Evolutionary conservation across 345 rosid genomes (phyloP).

Genomic region (Pistacia atlantica): DNA sequence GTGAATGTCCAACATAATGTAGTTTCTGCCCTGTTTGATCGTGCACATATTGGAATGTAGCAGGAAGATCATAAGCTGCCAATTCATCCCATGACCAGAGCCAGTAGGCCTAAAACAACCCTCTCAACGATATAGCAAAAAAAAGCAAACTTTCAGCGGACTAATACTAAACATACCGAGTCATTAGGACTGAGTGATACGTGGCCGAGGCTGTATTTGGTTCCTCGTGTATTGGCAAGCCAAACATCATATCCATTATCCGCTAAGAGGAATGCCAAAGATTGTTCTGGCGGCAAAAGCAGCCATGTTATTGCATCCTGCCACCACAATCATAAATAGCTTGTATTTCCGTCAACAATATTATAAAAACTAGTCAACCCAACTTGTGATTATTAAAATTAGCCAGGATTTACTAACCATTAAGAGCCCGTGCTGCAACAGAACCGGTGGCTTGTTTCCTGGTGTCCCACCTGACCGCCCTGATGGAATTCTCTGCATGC

Average conservation of each 20-base stretch:
- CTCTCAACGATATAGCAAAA: too few species aligned
- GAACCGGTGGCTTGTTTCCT: slow-evolving; percentile 39
- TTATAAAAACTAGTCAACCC: neutral
- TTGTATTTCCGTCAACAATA: neutral
- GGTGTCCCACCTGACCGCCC: slow-evolving; percentile 34
- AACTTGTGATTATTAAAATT: neutral
- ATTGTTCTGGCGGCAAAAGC: slow-evolving; percentile 40
- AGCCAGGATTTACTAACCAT: slow-evolving; percentile 33
- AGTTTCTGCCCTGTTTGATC: slow-evolving; percentile 43
- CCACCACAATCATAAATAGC: neutral
- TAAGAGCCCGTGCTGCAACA: slow-evolving; percentile 55
- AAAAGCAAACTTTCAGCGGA: neutral
- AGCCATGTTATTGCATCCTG: slow-evolving; percentile 58
- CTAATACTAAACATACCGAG: slow-evolving; percentile 9
- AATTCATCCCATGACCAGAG: slow-evolving; percentile 65
- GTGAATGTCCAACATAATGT: slow-evolving; percentile 57
- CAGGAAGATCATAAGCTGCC: slow-evolving; percentile 55
- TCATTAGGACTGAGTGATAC: slow-evolving; percentile 34
- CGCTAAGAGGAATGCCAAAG: slow-evolving; percentile 47
- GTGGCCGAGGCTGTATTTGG: slow-evolving; percentile 43
- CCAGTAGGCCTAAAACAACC: slow-evolving; percentile 46
- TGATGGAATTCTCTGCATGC: slow-evolving; percentile 54
- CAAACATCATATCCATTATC: slow-evolving; percentile 57
- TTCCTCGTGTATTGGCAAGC: slow-evolving; percentile 55
- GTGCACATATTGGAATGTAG: slow-evolving; percentile 40